These are phyloP conservation scores for Fonsecaea nubica DNA, from an alignment of 2,329 filamentous ascomycete genomes.

Conservation along the genomic window DNA sequence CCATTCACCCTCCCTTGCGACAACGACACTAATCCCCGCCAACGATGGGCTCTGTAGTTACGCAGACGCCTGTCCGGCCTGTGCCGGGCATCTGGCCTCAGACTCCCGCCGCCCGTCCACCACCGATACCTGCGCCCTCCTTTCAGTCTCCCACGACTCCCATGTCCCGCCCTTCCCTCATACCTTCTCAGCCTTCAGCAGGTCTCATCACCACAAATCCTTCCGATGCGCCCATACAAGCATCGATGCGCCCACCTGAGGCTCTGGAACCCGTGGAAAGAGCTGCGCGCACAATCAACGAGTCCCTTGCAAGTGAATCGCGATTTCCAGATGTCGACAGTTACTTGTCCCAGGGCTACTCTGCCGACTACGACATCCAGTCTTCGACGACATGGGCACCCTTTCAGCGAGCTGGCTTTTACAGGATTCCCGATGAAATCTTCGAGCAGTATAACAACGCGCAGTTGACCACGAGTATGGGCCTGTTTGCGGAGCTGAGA, in stretches of 20 bases:
- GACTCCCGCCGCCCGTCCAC: constrained; percentile 48
- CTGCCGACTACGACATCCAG: constrained; percentile 87
- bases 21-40: constrained; percentile 15
- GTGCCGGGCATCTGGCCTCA: constrained; percentile 52
- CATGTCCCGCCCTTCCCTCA: constrained; percentile 39
- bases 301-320: constrained; percentile 73
- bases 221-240: constrained; percentile 21
- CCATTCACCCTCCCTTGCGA: constrained; percentile 19
- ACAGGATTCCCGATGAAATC: constrained; percentile 88
- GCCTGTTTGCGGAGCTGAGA: constrained; percentile 90
- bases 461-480: constrained; percentile 90
- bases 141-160: constrained; percentile 41
- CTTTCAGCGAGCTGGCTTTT: constrained; percentile 84
- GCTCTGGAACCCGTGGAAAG: constrained; percentile 73
- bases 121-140: constrained; percentile 47
- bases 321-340: constrained; percentile 87
- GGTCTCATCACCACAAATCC: constrained; percentile 24
- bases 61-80: constrained; percentile 50
- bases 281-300: constrained; percentile 83
- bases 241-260: constrained; percentile 45
- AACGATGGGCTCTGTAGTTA: constrained; percentile 49
- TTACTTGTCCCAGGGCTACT: constrained; percentile 89
- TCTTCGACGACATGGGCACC: constrained; percentile 75
- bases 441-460: constrained; percentile 91
- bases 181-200: constrained; percentile 21